These are phyloP conservation scores for Metarhizium humberi DNA, from an alignment of 2,329 filamentous ascomycete species.

Conservation along the genomic window DNA sequence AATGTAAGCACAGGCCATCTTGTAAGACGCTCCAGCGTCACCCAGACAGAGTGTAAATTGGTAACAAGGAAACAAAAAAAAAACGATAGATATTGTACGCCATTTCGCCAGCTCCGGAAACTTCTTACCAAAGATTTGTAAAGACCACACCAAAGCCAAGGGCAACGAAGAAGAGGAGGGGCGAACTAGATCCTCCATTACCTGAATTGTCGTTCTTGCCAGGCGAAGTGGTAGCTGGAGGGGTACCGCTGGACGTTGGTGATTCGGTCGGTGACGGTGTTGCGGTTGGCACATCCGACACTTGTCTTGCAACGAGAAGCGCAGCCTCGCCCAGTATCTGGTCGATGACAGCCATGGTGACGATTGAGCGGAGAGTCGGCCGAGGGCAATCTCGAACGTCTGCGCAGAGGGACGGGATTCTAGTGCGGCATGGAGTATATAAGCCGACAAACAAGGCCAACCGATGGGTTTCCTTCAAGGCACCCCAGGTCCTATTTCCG, in stretches of 20 bases:
- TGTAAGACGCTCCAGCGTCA: too few species aligned
- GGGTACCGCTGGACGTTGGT: slow-evolving; percentile 6
- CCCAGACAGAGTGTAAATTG: background rate
- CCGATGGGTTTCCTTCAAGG: background rate
- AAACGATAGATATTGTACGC: background rate
- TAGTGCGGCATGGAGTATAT: slow-evolving; percentile 1
- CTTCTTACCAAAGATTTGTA: slow-evolving; percentile 86
- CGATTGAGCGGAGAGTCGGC: background rate
- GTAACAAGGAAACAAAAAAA: background rate
- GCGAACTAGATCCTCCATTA: slow-evolving; percentile 28
- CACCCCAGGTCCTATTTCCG: background rate
- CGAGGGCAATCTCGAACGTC: background rate
- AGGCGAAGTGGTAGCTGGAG: slow-evolving; percentile 5
- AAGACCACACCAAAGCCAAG: slow-evolving; percentile 97
- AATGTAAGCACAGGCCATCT: slow-evolving; percentile 8
- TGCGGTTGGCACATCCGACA: slow-evolving; percentile 9
- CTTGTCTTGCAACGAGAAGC: slow-evolving; percentile 25
- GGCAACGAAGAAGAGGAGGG: slow-evolving; percentile 74
- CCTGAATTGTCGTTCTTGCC: slow-evolving; percentile 11
- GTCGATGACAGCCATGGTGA: slow-evolving; percentile 26
- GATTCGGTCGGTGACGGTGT: slow-evolving; percentile 8
- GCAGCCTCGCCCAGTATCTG: slow-evolving; percentile 26
- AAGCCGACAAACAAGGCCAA: background rate
- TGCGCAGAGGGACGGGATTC: background rate
- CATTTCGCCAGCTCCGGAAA: background rate